Base-by-base conservation (phyloP, 106 monocot genomes). In the Dioscorea dumetorum region DNA sequence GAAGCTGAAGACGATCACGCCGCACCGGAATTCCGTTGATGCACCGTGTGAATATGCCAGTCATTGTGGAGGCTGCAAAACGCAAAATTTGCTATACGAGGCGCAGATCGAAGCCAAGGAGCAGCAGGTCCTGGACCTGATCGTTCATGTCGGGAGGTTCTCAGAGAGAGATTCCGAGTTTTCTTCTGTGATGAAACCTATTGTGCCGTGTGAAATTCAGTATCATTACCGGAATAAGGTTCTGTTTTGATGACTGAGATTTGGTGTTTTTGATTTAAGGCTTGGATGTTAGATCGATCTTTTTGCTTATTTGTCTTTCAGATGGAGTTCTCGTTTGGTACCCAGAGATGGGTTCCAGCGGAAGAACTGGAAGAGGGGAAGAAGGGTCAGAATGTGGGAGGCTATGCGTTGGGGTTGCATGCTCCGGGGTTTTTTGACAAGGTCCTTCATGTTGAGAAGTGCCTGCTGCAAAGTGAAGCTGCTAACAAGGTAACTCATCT, bases 281-380 rank as follows among this genome's bases (percentile, higher is more conserved):
- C 13, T 64, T 16, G 23, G 5, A 61, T 61, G 32, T 62, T 24
- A 35, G 9, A 35, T 41, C 6, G 41, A 41, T 41, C 17, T 18
- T 66, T 14, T 69, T 73, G 4, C 61, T 66, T 41, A 8, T 61
- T 65, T 64, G 41, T 50, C 65, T 66, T 76, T 33, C 52, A 94
- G 92, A 97, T 97, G 97, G 97, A 97, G 68, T 92, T 97, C 73
- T 97, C 97, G 50, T 97, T 97, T 83, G 82, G 97, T 68, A 63
- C 77, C 13, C 57, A 81, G 58, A 80, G 78, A 61, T 97, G 97
- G 92, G 50, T 82, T 48, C 89, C 86, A 12, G 62, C 32, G 48
- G 77, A 74, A 52, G 77, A 67, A 48, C 31, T 77, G 32, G 64
- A 21, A 3, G 63, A 19, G 35, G 78, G 70, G 49, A 17, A n/a